Conservation (phyloP, 2,329 filamentous ascomycete species). For the Aspergillus fructus region DNA sequence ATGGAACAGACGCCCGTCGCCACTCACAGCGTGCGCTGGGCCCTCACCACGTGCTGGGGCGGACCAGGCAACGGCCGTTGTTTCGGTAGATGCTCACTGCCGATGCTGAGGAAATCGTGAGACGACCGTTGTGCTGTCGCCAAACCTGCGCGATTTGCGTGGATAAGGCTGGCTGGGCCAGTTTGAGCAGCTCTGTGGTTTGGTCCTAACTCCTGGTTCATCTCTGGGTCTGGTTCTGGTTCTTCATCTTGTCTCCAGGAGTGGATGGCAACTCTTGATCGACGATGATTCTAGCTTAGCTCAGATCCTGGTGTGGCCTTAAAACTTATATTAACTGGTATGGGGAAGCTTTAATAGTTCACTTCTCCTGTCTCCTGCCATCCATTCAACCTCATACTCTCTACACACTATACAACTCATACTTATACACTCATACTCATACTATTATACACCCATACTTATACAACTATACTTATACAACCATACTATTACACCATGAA, state of each 20-base stretch:
- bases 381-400: no score
- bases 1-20: background rate
- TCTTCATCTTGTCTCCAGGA: background rate
- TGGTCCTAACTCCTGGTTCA: background rate
- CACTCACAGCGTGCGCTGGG: background rate
- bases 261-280: constrained; percentile 2
- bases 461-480: no score
- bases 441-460: no score
- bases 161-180: background rate
- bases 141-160: background rate
- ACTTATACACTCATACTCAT: no score
- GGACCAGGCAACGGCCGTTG: background rate
- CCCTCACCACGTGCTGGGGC: constrained; percentile 2
- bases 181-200: background rate
- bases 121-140: background rate
- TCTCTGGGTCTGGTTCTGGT: background rate
- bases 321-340: constrained; percentile 1
- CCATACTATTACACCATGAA: constrained; percentile 4
- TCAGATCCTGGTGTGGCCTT: background rate
- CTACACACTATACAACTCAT: no score
- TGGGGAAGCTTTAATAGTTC: background rate
- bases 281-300: background rate
- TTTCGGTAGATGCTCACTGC: background rate
- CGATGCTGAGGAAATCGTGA: background rate
- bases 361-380: background rate